Conservation (phyloP, 352 stramenopile species). For the Elongisporangium undulatum region DNA sequence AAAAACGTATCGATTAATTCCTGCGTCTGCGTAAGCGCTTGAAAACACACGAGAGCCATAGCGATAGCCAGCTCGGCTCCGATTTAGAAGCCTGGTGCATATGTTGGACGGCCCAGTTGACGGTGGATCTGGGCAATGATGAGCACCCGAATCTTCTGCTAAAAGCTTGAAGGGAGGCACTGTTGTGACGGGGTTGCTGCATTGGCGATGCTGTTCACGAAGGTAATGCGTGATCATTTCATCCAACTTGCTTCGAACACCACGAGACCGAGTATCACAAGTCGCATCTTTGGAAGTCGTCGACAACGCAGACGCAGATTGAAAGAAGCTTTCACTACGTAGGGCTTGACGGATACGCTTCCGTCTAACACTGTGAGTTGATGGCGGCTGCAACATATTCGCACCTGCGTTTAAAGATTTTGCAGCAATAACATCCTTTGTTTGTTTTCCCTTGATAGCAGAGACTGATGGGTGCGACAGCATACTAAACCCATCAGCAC, state of each 20-base stretch:
- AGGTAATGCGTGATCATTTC: slow-evolving; percentile 86
- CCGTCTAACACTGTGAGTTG: slow-evolving; percentile 10
- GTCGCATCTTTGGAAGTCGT: background rate
- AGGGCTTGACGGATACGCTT: slow-evolving; percentile 31
- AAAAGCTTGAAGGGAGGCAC: slow-evolving; percentile 83
- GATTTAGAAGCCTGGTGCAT: slow-evolving; percentile 51
- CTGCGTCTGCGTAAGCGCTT: slow-evolving; percentile 52
- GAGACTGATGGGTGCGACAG: background rate
- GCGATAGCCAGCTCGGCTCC: slow-evolving; percentile 43
- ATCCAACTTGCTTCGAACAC: slow-evolving; percentile 52
- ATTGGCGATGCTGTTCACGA: slow-evolving; percentile 86
- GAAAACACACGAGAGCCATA: slow-evolving; percentile 34
- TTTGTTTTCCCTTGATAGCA: background rate
- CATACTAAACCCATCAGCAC: background rate
- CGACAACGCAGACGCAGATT: slow-evolving; percentile 1
- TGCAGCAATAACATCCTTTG: background rate
- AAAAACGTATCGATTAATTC: slow-evolving; percentile 75
- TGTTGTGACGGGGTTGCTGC: slow-evolving; percentile 79
- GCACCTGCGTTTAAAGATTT: background rate
- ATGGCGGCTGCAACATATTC: background rate
- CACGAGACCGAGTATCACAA: background rate
- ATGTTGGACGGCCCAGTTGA: slow-evolving; percentile 44
- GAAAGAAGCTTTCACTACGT: slow-evolving; percentile 25
- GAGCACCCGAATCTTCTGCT: slow-evolving; percentile 30
- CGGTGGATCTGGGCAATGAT: slow-evolving; percentile 74